Percentiles rank a stretch among this genome's conserved stretches.
Conservation (phyloP, 495 filamentous ascomycete species). For the Sporormia fimetaria region DNA sequence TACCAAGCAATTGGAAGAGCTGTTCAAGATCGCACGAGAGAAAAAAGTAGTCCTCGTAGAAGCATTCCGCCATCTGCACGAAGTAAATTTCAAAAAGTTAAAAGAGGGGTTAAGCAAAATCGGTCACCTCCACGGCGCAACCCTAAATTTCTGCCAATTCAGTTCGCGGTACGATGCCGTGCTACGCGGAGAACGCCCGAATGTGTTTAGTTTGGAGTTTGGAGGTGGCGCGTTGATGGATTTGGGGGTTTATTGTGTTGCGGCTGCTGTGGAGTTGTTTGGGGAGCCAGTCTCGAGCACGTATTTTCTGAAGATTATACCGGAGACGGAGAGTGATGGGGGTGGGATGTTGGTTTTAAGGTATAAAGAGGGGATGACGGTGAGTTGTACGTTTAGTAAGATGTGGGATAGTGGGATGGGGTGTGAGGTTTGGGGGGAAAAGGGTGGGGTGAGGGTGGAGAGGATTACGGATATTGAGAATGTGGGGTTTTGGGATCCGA, state of each 20-base stretch:
- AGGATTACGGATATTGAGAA: conserved; percentile 31
- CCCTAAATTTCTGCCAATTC: conserved; percentile 29
- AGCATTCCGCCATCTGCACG: conserved; percentile 35
- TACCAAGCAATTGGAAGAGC: conserved; percentile 54
- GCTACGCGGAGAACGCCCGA: conserved; percentile 58
- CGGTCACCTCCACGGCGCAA: conserved; percentile 46
- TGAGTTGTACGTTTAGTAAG: conserved; percentile 27
- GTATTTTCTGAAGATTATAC: conserved; percentile 28
- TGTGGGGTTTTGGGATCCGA: conserved; percentile 25
- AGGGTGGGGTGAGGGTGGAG: conserved; percentile 29
- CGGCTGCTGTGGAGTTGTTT: conserved; percentile 70
- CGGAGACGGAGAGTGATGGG: conserved; percentile 30
- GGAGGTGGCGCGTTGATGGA: conserved; percentile 71
- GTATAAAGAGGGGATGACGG: conserved; percentile 30
- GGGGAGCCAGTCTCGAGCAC: conserved; percentile 51
- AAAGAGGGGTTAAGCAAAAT: conserved; percentile 48
- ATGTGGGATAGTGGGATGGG: conserved; percentile 24
- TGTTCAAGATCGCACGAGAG: conserved; percentile 53
- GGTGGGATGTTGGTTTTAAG: conserved; percentile 27
- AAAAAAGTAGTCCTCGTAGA: conserved; percentile 31
- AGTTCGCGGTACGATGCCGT: conserved; percentile 29
- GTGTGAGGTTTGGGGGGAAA: conserved; percentile 31
- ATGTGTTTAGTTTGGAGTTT: conserved; percentile 74
- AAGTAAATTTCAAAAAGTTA: conserved; percentile 65
- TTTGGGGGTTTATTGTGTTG: conserved; percentile 72